Evolutionary conservation across 441 rosid genomes (phyloP), one percentile per base, ranked within the genome.

Genomic region (Aquilaria agallochum): DNA sequence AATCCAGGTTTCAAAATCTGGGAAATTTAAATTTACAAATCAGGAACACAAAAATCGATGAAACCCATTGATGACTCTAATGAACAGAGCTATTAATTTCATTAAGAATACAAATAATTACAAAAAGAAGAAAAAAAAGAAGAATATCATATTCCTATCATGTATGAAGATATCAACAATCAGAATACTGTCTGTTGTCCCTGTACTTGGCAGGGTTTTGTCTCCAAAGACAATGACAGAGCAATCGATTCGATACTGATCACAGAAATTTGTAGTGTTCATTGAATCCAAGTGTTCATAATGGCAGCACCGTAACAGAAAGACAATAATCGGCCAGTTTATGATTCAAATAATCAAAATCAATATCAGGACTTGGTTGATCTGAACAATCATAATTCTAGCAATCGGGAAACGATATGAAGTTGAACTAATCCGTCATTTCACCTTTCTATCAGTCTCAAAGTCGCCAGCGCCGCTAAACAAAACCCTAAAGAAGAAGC

Each of bases 121-220:
- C 48, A 40, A 33, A 59, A 72, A 54, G 5, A 33, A 10, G 14
- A 55, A 53, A 50, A 45, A 56, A 20, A 47, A 36, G 30, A 47
- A 48, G 7, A 27, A 27, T 44, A 5, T 55, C 31, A 11, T 27
- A 47, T 20, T 53, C 14, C 15, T 65, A 53, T 33, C 68, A 67
- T 49, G 57, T 46, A 63, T 58, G 59, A 65, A 68, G 60, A 68
- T 72, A 64, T 65, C 68, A 67, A 66, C 57, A 60, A 27, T 50
- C 58, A 55, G 51, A 49, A 66, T 10, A 58, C 30, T 68, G 69
- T 69, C 77, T 63, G 70, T 7, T 55, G 32, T 68, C 68, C 68
- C 77, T 63, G 70, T 48, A 54, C 61, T 68, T 49, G 71, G 46
- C 84, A 79, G 86, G 72, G 68, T 69, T 58, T 53, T 72, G 79